Conservation (phyloP, 1,139 yeast species). For the Diutina siamensis region DNA sequence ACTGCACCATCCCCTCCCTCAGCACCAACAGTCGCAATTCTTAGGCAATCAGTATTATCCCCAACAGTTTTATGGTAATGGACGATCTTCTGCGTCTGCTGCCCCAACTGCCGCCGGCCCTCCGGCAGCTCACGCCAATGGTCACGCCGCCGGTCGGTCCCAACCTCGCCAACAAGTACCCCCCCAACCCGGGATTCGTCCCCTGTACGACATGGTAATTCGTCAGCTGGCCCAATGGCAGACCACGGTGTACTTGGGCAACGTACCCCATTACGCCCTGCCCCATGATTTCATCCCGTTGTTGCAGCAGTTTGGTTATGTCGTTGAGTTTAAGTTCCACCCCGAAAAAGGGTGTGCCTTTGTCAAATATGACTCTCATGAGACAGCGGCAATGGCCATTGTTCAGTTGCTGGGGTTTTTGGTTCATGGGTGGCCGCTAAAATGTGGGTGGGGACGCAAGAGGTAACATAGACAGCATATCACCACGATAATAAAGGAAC, state of each 20-base stretch:
- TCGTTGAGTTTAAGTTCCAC: conserved; percentile 70
- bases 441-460: conserved; percentile 84
- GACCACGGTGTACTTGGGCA: conserved; percentile 84
- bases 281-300: conserved; percentile 69
- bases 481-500: neutral
- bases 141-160: conserved; percentile 10
- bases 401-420: conserved; percentile 68
- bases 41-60: neutral
- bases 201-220: conserved; percentile 55
- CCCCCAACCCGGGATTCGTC: conserved; percentile 27
- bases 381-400: conserved; percentile 80
- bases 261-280: conserved; percentile 65
- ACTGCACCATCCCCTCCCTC: too few relatives aligned
- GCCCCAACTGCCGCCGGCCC: neutral
- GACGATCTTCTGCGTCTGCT: neutral
- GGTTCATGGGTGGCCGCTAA: conserved; percentile 67
- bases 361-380: conserved; percentile 78
- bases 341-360: conserved; percentile 80
- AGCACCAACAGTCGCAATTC: neutral
- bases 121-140: conserved; percentile 8
- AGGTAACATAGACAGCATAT: conserved; percentile 13
- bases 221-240: conserved; percentile 77
- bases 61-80: neutral
- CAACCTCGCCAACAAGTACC: conserved; percentile 8
- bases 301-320: conserved; percentile 69